phyloP scores from a whole-genome alignment of 1,139 yeast species.

The Pichia sp. region DNA sequence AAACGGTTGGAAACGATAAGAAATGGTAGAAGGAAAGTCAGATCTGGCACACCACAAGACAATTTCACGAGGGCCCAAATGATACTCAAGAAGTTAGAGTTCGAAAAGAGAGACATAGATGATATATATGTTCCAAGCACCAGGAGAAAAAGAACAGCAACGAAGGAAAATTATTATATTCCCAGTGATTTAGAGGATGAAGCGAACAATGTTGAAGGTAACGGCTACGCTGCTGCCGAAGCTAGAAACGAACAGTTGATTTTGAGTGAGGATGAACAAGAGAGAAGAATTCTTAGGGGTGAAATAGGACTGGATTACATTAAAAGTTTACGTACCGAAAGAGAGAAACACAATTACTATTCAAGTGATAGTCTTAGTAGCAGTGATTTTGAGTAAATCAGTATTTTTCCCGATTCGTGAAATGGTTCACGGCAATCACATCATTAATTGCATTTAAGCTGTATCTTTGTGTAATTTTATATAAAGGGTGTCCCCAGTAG shows the following conservation, averaged over 20 bases:
- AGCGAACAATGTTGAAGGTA: conserved; percentile 8
- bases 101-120: conserved; percentile 16
- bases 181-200: conserved; percentile 13
- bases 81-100: conserved; percentile 16
- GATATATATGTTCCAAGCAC: conserved; percentile 6
- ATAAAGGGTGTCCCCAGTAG: too few relatives aligned
- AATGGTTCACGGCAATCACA: not conserved
- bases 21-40: not conserved
- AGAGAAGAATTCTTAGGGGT: conserved; percentile 19
- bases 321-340: conserved; percentile 9
- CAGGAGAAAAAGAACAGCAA: conserved; percentile 18
- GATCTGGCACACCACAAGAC: not conserved
- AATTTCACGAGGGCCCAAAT: conserved; percentile 11
- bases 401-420: too few relatives aligned
- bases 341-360: conserved; percentile 3
- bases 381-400: conserved; percentile 4
- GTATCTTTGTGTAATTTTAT: too few relatives aligned
- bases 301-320: conserved; percentile 17
- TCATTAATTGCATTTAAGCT: too few relatives aligned
- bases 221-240: conserved; percentile 20
- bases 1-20: not conserved
- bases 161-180: conserved; percentile 18
- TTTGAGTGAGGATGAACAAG: conserved; percentile 23
- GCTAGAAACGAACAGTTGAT: conserved; percentile 20
- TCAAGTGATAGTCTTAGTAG: conserved; percentile 13